Base-by-base conservation (phyloP, 2,329 filamentous ascomycete genomes). In the Colletotrichum melonis region DNA sequence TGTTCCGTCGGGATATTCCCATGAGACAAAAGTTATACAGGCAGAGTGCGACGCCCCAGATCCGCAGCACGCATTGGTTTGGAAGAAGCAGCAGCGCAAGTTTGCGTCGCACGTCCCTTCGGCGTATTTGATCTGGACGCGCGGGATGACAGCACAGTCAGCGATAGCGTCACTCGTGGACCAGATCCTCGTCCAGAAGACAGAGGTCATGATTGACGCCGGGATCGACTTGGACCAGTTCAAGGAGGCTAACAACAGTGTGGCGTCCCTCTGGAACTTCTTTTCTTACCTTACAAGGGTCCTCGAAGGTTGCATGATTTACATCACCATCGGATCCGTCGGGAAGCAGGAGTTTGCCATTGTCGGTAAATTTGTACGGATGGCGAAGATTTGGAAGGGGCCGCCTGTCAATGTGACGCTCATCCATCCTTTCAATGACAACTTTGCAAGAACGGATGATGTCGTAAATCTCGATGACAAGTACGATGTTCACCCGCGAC, bases 41-140 rank as follows among this genome's bases (percentile, higher is more conserved):
- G 78, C 77, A 1, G 75, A 77, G 4, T 79, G 78, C 74, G 78
- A 79, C 62, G 78, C 78, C n/a, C 78, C 78, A 3, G 78, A 79
- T n/a, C 74, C 76, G 24, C 76, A 77, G 72, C 69, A 79, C 71
- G 65, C 76, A n/a, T 52, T 79, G 70, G 77, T 79, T 22, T 79
- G 78, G 78, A 72, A 74, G 24, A 75, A 75, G 7, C 77, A 79
- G 68, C 76, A 77, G 67, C 75, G 74, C 16, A 49, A 62, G 0
- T 67, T 76, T 8, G 75, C 73, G 1, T 76, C 78, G 0, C 64
- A 76, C n/a, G 64, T 77, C 3, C 76, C 76, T 1, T 76, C 75
- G 11, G 75, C 74, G 0, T 79, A 78, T 26, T 66, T 79, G n/a
- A 74, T 79, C 28, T 78, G 78, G 78, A 78, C 78, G 2, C 75